Conservation (phyloP, 352 stramenopile species). For the Globisporangium radiosum region DNA sequence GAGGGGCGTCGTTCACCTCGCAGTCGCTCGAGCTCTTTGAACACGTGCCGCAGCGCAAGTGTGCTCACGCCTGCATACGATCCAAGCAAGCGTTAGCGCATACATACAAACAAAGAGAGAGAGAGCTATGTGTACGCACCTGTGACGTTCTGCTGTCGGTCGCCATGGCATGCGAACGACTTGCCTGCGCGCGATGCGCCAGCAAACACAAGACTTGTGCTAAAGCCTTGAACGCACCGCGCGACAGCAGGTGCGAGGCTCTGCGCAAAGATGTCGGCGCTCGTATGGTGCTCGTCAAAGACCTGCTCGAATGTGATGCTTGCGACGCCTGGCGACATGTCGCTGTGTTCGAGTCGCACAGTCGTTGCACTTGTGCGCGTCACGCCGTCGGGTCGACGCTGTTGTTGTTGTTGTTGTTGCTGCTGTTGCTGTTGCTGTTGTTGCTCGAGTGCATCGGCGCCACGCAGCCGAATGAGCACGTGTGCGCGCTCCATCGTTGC, state of each 20-base stretch:
- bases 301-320: conserved; percentile 76
- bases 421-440: neutral
- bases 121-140: conserved; percentile 4
- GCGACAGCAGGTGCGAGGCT: conserved; percentile 25
- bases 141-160: conserved; percentile 13
- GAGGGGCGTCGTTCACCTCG: conserved; percentile 10
- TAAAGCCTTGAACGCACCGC: conserved; percentile 20
- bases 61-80: conserved; percentile 21
- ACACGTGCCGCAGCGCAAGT: conserved; percentile 29
- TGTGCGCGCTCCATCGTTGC: conserved; percentile 39
- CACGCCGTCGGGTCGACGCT: conserved; percentile 22
- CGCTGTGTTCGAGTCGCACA: conserved; percentile 67
- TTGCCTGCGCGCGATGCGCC: conserved; percentile 44
- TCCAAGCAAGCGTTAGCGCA: neutral
- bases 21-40: conserved; percentile 15
- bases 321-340: conserved; percentile 65
- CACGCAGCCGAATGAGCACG: conserved; percentile 45
- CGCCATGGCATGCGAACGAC: conserved; percentile 54
- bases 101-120: neutral
- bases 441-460: conserved; percentile 1
- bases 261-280: conserved; percentile 34
- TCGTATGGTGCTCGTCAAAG: conserved; percentile 39
- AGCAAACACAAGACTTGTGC: conserved; percentile 37
- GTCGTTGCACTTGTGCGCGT: conserved; percentile 49
- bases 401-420: neutral